Percentiles rank a stretch among this genome's conserved stretches.
Evolutionary conservation across 2,329 filamentous ascomycete species (phyloP).

Genomic region (Aspergillus proliferans): DNA sequence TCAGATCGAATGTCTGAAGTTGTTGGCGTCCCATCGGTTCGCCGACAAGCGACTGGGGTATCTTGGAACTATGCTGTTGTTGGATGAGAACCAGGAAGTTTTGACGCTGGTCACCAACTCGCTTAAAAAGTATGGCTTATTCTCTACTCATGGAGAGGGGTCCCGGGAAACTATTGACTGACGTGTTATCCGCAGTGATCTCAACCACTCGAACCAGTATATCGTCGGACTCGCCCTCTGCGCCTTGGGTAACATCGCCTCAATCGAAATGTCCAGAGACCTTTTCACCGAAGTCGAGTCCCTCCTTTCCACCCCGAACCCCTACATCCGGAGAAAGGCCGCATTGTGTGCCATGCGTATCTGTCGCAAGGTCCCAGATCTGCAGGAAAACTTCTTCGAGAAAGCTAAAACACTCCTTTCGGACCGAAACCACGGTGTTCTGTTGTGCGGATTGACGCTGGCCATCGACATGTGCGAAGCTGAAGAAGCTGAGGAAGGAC

Average conservation of each 20-base stretch:
- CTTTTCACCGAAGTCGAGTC: constrained; percentile 93
- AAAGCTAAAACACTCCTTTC: constrained; percentile 83
- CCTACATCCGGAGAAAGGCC: constrained; percentile 96
- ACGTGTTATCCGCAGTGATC: constrained; percentile 56
- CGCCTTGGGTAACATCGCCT: constrained; percentile 95
- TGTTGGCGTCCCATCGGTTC: constrained; percentile 92
- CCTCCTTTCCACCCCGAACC: constrained; percentile 85
- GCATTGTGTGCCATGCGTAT: constrained; percentile 99
- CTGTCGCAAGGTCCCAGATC: constrained; percentile 92
- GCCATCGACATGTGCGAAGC: constrained; percentile 90
- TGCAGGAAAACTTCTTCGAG: constrained; percentile 95
- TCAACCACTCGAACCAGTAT: constrained; percentile 97
- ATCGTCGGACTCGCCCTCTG: constrained; percentile 94
- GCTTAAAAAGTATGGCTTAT: constrained; percentile 73
- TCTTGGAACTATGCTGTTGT: constrained; percentile 85
- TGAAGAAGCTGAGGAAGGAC: constrained; percentile 86
- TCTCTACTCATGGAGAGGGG: neutral
- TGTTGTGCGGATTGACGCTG: constrained; percentile 85
- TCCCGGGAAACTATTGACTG: neutral
- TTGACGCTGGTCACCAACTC: constrained; percentile 96
- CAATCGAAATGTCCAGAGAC: constrained; percentile 96
- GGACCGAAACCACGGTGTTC: constrained; percentile 91
- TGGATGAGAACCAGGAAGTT: constrained; percentile 98
- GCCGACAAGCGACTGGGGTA: constrained; percentile 96
- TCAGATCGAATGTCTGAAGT: constrained; percentile 97